Conservation (phyloP, 2,329 filamentous ascomycete species). For the Camillea tinctor region DNA sequence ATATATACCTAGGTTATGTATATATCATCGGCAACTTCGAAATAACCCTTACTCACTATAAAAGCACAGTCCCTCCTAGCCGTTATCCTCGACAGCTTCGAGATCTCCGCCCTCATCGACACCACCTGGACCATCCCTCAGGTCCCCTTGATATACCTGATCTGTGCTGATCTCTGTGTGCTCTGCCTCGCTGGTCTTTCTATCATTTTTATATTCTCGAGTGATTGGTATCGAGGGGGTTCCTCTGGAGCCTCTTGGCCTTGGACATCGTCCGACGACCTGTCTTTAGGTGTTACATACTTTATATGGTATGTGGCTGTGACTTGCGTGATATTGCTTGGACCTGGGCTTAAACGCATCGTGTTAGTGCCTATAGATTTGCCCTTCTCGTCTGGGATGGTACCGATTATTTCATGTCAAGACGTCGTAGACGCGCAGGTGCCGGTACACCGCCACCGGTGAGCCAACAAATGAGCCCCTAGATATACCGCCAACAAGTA, state of each 20-base stretch:
- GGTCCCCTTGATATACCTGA: slow-evolving; percentile 10
- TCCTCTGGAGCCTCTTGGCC: slow-evolving; percentile 7
- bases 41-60: not conserved
- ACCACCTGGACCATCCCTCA: slow-evolving; percentile 21
- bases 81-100: slow-evolving; percentile 17
- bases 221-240: not conserved
- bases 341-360: too few species aligned
- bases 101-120: slow-evolving; percentile 18
- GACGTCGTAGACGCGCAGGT: slow-evolving; percentile 3
- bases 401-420: slow-evolving; percentile 11
- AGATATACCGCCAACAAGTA: slow-evolving; percentile 5
- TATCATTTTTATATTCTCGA: slow-evolving; percentile 12
- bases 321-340: slow-evolving; percentile 2
- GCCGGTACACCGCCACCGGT: slow-evolving; percentile 1
- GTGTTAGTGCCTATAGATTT: slow-evolving; percentile 9
- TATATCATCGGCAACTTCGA: not conserved
- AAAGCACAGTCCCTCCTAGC: slow-evolving; percentile 15
- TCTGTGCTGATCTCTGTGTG: slow-evolving; percentile 14
- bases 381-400: slow-evolving; percentile 18
- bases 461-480: slow-evolving; percentile 11
- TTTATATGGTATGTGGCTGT: slow-evolving; percentile 11
- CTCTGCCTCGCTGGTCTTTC: slow-evolving; percentile 19
- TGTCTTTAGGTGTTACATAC: slow-evolving; percentile 14
- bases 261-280: slow-evolving; percentile 11
- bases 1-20: too few species aligned